These are phyloP conservation scores for Pseudogymnoascus sp. DNA, from an alignment of 2,329 filamentous ascomycete species.

Conservation along the genomic window DNA sequence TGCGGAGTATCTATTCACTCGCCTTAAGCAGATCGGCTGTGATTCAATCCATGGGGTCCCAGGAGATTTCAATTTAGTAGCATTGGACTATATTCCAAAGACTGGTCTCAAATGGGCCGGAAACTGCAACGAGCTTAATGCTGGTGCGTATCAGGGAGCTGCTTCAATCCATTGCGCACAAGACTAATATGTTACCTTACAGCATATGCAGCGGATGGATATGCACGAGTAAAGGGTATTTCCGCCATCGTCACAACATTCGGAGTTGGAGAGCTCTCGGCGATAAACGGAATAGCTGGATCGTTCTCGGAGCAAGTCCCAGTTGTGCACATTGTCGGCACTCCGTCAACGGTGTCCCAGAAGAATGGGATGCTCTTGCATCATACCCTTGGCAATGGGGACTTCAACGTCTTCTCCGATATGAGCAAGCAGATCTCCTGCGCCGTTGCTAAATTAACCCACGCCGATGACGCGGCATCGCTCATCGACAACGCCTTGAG, in stretches of 20 bases:
- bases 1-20: conserved; percentile 59
- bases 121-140: conserved; percentile 67
- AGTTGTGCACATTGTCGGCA: conserved; percentile 56
- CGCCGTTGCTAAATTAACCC: conserved; percentile 61
- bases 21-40: conserved; percentile 56
- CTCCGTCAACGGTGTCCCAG: conserved; percentile 41
- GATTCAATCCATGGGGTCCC: conserved; percentile 61
- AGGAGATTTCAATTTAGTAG: conserved; percentile 64
- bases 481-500: conserved; percentile 72
- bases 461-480: conserved; percentile 59
- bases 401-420: conserved; percentile 74
- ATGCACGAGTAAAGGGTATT: conserved; percentile 65
- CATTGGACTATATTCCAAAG: conserved; percentile 57
- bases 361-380: conserved; percentile 46
- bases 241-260: conserved; percentile 67
- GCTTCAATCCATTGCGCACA: not conserved
- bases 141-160: conserved; percentile 41
- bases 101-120: conserved; percentile 56
- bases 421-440: conserved; percentile 70
- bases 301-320: conserved; percentile 66
- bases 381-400: conserved; percentile 68
- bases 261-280: conserved; percentile 66
- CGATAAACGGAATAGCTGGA: conserved; percentile 67
- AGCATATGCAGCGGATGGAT: conserved; percentile 75
- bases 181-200: conserved; percentile 10